Conservation (phyloP, 169 alveolate genomes). For the Amoebophrya sp. region DNA sequence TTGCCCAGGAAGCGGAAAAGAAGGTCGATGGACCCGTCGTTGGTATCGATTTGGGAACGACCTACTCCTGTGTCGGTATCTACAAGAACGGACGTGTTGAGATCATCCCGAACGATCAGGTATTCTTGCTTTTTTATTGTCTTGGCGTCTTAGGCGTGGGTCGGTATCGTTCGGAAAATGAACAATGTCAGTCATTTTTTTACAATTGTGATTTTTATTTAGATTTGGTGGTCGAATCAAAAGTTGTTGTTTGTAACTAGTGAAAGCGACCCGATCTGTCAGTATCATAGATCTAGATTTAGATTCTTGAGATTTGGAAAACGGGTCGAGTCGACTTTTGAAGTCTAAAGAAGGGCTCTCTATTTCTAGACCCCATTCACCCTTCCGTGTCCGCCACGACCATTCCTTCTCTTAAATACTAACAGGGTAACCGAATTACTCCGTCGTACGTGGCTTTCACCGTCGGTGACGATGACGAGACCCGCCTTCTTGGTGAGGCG, state of each 20-base stretch:
- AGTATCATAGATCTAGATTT: too few relatives aligned
- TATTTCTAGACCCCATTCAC: too few relatives aligned
- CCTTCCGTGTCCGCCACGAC: neutral
- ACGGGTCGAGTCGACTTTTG: too few relatives aligned
- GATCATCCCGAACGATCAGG: slow-evolving; percentile 66
- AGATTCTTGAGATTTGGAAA: too few relatives aligned
- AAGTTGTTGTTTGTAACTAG: too few relatives aligned
- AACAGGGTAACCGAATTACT: slow-evolving; percentile 88
- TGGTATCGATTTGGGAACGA: slow-evolving; percentile 97
- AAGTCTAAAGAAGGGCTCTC: too few relatives aligned
- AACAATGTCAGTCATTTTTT: too few relatives aligned
- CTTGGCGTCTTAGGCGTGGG: too few relatives aligned
- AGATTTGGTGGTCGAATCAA: too few relatives aligned
- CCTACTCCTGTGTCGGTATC: slow-evolving; percentile 96
- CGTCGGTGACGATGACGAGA: slow-evolving; percentile 84
- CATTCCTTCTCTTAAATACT: neutral
- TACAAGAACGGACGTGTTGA: slow-evolving; percentile 93
- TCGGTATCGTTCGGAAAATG: too few relatives aligned
- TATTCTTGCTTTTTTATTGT: neutral
- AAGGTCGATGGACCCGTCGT: slow-evolving; percentile 71
- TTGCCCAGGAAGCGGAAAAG: neutral
- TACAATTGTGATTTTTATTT: too few relatives aligned
- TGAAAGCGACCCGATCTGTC: too few relatives aligned
- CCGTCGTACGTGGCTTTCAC: slow-evolving; percentile 98
- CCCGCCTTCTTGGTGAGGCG: slow-evolving; percentile 90